These are phyloP conservation scores for Viridothelium virens DNA, from an alignment of 495 filamentous ascomycete species.

Conservation along the genomic window DNA sequence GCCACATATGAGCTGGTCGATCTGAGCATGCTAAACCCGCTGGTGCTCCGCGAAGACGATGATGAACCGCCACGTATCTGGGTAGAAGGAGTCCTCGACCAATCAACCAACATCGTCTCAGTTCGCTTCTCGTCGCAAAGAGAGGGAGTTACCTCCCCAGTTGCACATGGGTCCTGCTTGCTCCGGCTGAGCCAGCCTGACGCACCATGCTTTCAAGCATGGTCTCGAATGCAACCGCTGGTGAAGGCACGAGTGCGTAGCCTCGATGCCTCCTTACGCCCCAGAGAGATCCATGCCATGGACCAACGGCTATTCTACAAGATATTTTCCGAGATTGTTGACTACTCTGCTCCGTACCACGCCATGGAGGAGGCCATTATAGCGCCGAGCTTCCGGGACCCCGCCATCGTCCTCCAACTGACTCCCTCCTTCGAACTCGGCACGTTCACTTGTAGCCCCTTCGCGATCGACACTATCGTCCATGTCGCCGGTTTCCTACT, in stretches of 20 bases:
- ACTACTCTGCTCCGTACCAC: constrained; percentile 20
- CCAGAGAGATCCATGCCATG: constrained; percentile 19
- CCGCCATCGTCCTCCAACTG: constrained; percentile 17
- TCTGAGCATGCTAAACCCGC: constrained; percentile 17
- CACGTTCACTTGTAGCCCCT: constrained; percentile 23
- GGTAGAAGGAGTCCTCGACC: constrained; percentile 14
- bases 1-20: constrained; percentile 16
- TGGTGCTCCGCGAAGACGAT: constrained; percentile 14
- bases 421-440: constrained; percentile 11
- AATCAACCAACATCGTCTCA: constrained; percentile 12
- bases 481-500: constrained; percentile 27
- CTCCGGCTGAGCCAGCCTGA: constrained; percentile 13
- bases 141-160: constrained; percentile 5
- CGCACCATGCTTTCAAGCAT: constrained; percentile 14
- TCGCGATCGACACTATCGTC: constrained; percentile 21
- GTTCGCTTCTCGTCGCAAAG: constrained; percentile 16
- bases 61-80: constrained; percentile 13
- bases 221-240: constrained; percentile 20
- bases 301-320: constrained; percentile 21
- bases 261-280: constrained; percentile 10
- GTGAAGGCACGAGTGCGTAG: constrained; percentile 17
- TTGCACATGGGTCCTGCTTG: constrained; percentile 17
- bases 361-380: constrained; percentile 20
- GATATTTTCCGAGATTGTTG: constrained; percentile 23
- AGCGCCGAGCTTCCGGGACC: constrained; percentile 20